Conservation (phyloP, 169 alveolate species). For the Perkinsus marinus region DNA sequence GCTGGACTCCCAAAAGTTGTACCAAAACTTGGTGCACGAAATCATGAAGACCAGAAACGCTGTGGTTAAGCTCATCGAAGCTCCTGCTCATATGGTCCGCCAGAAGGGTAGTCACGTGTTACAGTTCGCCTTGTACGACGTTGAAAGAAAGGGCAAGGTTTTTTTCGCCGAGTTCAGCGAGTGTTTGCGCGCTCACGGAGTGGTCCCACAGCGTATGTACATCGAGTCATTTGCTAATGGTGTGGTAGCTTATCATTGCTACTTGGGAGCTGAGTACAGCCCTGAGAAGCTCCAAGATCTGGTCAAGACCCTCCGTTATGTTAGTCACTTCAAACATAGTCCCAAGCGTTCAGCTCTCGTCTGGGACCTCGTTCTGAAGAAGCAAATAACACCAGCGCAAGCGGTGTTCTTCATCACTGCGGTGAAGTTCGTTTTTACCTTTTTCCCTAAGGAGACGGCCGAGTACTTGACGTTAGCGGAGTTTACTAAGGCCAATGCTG, state of each 20-base stretch:
- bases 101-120: neutral
- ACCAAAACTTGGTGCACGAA: slow-evolving; percentile 6
- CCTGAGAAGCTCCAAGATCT: neutral
- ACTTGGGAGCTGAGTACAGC: neutral
- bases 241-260: slow-evolving; percentile 8
- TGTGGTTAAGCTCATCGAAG: neutral
- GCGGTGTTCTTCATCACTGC: neutral
- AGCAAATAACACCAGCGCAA: neutral
- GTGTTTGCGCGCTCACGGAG: neutral
- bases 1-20: neutral
- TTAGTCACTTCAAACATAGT: slow-evolving; percentile 3
- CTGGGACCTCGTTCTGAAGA: slow-evolving; percentile 5
- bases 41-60: neutral
- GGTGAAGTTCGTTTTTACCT: neutral
- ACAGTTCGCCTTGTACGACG: neutral
- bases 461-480: neutral
- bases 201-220: slow-evolving; percentile 9
- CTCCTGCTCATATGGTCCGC: neutral
- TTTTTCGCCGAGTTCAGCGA: neutral
- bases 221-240: slow-evolving; percentile 16
- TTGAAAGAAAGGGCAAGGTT: neutral
- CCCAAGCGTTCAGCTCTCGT: slow-evolving; percentile 2
- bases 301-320: neutral
- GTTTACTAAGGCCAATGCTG: neutral
- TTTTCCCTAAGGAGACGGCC: neutral